Evolutionary conservation across 2,329 filamentous ascomycete species (phyloP), one percentile per base, ranked within the genome.

Genomic region (Metarhizium rileyi): DNA sequence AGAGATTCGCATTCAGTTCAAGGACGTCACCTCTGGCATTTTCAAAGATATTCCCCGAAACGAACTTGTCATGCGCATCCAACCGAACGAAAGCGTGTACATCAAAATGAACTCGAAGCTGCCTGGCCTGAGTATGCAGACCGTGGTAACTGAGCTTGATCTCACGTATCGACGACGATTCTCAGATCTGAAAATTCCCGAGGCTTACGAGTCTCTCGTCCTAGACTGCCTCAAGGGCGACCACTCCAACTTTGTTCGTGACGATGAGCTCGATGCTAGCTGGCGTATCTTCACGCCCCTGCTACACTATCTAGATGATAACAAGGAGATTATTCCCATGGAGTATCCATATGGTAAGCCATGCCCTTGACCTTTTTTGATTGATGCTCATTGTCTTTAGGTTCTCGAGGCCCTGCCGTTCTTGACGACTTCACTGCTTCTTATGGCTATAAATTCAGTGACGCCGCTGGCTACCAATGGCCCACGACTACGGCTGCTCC

Each of bases 101-200:
- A 95, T 97, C 71, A 98, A 98, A 83, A 98, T 98, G 93, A 98
- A 98, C 84, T 97, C 91, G 27, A 98, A 98, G 79, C 78, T 98
- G 52, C 94, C 93, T 20, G 93, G 93, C 62, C 77, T 98, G 62
- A 97, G 90, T 76, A 98, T 97, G 90, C 93, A 98, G 78, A 98
- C 93, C 12, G 93, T 97, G 36, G 88, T 96, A 60, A 98, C 93
- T 53, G 93, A 98, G 75, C 86, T 98, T 53, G 93, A 98, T 66
- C 81, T 98, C 59, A 98, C 94, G 56, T 98, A 98, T 78, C 84
- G 94, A 66, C 85, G 93, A 70, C 87, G 94, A 59, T 98, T 98
- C 83, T 97, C 93, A 18, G 93, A 98, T 71, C 81, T 98, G 51
- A 98, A 98, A 81, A 98, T 98, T 58, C 93, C 93, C 50, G 93